Base-by-base conservation (phyloP, 2,329 filamentous ascomycete genomes). In the Colletotrichum phormii region DNA sequence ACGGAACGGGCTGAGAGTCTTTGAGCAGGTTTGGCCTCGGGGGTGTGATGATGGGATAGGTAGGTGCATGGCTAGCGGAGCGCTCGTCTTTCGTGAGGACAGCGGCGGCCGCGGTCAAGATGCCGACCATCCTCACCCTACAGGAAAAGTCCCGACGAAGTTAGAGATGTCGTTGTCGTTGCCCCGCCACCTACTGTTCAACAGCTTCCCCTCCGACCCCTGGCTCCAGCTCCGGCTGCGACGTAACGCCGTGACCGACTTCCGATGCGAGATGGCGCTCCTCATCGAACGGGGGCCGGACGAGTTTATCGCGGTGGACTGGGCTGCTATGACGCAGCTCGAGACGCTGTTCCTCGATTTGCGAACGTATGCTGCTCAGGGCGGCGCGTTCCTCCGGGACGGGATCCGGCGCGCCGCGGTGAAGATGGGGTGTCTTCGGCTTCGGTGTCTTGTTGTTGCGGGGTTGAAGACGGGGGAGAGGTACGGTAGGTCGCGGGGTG, bases 281-380 rank as follows among this genome's bases (percentile, higher is more conserved):
- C 26, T 73, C 26, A 46, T 73, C 18, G 55, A 71, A 24, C 31
- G 26, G 46, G 70, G 33, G 0, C 24, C 22, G 29, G 51, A 46
- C 4, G 62, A 53, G 6, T 29, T 66, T 26, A 3, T 63, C 13
- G 57, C 60, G 24, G 51, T 73, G 9, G 58, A 54, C 9, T 73
- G 71, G 71, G 11, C 22, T 6, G 62, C 35, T 18, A 63, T 73
- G 71, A 59, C 62, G 42, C 61, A 37, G 42, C 58, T 73, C 12
- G 71, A 73, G 62, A 72, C 24, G 8, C 49, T 73, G 6, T 73
- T 72, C n/a, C 62, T 73, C 13, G 71, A 73, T 53, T 62, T 73
- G 37, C 68, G 71, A 0, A 42, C 62, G 12, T 73, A 72, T 22
- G 59, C 63, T 1, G 63, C 1, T 12, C 57, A 49, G 2, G 63